These are phyloP conservation scores for Malassezia brasiliensis DNA, from an alignment of 1,284 basidiomycete genomes.

Conservation along the genomic window DNA sequence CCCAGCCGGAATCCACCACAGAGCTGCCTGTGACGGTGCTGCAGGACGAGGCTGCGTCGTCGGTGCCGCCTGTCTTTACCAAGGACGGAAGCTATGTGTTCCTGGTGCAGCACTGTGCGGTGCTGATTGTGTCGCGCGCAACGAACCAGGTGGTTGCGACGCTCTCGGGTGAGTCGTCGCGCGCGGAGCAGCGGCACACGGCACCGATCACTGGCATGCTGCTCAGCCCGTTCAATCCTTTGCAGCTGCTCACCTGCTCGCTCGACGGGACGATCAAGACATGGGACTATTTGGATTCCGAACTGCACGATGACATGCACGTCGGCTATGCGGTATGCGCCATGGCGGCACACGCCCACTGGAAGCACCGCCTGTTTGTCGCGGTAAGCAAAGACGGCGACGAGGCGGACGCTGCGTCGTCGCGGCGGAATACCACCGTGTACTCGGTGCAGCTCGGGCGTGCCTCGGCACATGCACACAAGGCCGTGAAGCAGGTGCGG, in stretches of 20 bases:
- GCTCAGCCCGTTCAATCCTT: constrained; percentile 73
- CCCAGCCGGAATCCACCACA: too few species aligned
- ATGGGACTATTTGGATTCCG: constrained; percentile 87
- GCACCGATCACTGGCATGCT: constrained; percentile 58
- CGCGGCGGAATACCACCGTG: constrained; percentile 25
- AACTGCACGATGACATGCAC: constrained; percentile 56
- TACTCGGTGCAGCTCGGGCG: constrained; percentile 25
- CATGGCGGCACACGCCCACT: constrained; percentile 60
- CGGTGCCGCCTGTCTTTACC: constrained; percentile 18
- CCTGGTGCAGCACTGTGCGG: constrained; percentile 29
- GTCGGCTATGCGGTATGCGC: constrained; percentile 61
- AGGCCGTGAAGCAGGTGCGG: constrained; percentile 52
- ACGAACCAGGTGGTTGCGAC: constrained; percentile 40
- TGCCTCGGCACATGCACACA: constrained; percentile 5
- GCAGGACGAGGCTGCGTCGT: constrained; percentile 10
- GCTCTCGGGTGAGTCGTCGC: constrained; percentile 23
- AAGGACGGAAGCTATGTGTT: constrained; percentile 33
- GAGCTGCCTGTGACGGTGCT: constrained; percentile 5
- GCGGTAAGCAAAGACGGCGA: constrained; percentile 50
- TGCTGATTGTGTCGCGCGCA: constrained; percentile 35
- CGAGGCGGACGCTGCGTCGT: neutral
- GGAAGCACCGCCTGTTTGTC: constrained; percentile 60
- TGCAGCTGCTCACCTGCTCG: constrained; percentile 79
- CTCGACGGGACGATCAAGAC: constrained; percentile 72
- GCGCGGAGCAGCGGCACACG: constrained; percentile 19